Percentiles rank a stretch among this genome's conserved stretches.
Evolutionary conservation across 768 basidiomycete genomes (phyloP).

Genomic region (Rhizopogon vesiculosus): DNA sequence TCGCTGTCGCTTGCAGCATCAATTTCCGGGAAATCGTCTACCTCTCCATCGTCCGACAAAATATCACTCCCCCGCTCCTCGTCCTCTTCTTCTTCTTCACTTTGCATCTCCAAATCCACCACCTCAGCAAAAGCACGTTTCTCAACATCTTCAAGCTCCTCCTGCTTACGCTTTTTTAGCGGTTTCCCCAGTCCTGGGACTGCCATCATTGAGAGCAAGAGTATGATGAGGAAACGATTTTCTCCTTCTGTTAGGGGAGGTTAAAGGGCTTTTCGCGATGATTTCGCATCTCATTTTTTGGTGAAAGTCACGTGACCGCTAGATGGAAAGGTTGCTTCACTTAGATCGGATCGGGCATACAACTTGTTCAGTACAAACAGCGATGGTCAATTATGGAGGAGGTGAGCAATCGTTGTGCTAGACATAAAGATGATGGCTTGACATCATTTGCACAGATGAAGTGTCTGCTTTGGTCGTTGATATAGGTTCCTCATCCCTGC

Average conservation of each 20-base stretch:
- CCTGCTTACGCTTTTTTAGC: slow-evolving; percentile 58
- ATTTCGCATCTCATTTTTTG: neutral
- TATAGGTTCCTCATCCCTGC: slow-evolving; percentile 83
- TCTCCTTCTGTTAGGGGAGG: neutral
- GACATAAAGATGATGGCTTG: neutral
- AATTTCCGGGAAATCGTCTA: slow-evolving; percentile 75
- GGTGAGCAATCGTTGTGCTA: slow-evolving; percentile 40
- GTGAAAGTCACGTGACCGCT: neutral
- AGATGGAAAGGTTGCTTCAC: neutral
- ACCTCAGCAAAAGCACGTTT: slow-evolving; percentile 30
- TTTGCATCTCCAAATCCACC: slow-evolving; percentile 63
- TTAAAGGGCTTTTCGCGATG: neutral
- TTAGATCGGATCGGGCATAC: neutral
- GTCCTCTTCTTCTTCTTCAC: slow-evolving; percentile 58
- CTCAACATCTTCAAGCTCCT: slow-evolving; percentile 33
- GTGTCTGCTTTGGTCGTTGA: slow-evolving; percentile 96
- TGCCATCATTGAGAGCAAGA: slow-evolving; percentile 21
- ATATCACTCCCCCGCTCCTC: slow-evolving; percentile 28
- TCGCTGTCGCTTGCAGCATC: slow-evolving; percentile 42
- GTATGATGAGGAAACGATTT: neutral
- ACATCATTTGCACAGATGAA: slow-evolving; percentile 58
- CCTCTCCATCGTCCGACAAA: slow-evolving; percentile 51
- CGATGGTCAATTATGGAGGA: slow-evolving; percentile 85
- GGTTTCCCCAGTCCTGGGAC: slow-evolving; percentile 27
- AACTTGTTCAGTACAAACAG: neutral